Evolutionary conservation across 192 early-diverging fungal species (phyloP).

Genomic region (Geosiphon pyriformis): DNA sequence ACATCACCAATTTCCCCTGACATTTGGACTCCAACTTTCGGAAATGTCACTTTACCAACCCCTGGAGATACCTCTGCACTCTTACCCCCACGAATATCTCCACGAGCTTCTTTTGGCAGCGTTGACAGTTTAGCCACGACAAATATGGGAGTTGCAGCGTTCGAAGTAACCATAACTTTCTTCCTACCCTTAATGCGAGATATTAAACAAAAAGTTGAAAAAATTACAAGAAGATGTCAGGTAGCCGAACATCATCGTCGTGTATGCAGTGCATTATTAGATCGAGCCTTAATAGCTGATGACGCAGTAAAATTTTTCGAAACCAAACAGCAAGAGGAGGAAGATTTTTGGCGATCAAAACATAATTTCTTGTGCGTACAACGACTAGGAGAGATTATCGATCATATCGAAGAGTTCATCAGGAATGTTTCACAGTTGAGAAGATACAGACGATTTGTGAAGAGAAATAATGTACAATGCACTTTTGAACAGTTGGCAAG

Average conservation of each 20-base stretch:
- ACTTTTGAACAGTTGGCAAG: neutral
- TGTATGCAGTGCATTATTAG: constrained; percentile 3
- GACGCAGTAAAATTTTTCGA: neutral
- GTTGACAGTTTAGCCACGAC: neutral
- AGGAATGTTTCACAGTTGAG: neutral
- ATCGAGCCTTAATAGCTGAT: constrained; percentile 7
- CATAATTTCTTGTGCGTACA: neutral
- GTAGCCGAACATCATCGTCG: neutral
- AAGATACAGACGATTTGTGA: neutral
- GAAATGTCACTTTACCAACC: too few species aligned
- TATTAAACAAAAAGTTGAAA: neutral
- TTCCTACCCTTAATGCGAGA: neutral
- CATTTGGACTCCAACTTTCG: too few species aligned
- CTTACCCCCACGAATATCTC: too few species aligned
- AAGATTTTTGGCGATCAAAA: neutral
- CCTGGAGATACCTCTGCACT: neutral
- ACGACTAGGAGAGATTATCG: neutral
- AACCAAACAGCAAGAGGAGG: neutral
- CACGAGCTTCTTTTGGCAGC: neutral
- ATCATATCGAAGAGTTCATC: neutral
- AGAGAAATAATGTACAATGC: neutral
- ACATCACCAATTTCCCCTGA: too few species aligned
- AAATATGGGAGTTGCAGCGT: neutral
- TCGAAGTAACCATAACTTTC: neutral
- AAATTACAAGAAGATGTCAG: neutral